Evolutionary conservation across 2,329 filamentous ascomycete genomes (phyloP).

Genomic region (Microdochium nivale): DNA sequence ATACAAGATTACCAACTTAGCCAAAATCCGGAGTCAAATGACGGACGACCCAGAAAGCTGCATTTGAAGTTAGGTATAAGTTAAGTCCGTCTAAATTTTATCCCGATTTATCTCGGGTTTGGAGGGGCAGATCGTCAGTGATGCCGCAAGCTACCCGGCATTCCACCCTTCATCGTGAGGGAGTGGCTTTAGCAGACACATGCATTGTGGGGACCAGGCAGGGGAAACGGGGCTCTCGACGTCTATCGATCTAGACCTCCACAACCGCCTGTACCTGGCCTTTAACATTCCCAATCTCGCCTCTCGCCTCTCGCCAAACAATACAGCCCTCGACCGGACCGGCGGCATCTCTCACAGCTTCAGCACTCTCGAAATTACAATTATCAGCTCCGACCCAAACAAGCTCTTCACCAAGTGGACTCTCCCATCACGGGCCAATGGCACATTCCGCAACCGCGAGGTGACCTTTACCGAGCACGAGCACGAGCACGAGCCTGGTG

Average conservation of each 20-base stretch:
- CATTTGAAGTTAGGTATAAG: background rate
- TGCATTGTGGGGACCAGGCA: background rate
- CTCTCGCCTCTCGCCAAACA: no score
- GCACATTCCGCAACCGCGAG: background rate
- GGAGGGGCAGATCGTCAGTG: background rate
- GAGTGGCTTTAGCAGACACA: background rate
- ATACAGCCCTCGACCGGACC: no score
- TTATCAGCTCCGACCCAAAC: background rate
- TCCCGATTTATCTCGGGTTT: background rate
- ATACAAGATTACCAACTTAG: no score
- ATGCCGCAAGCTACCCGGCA: background rate
- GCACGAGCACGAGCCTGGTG: constrained; percentile 1
- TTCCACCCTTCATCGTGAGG: background rate
- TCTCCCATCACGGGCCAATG: background rate
- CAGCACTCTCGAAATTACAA: no score
- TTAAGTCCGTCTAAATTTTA: background rate
- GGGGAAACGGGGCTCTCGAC: no score
- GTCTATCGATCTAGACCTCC: no score
- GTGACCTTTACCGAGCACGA: constrained; percentile 1
- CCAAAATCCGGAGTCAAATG: no score
- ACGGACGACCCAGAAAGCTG: no score
- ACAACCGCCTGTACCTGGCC: no score
- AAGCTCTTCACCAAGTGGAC: background rate
- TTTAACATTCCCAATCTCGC: no score
- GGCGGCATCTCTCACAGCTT: no score